phyloP scores from a whole-genome alignment of 345 rosid species.

The Reutealis trisperma region DNA sequence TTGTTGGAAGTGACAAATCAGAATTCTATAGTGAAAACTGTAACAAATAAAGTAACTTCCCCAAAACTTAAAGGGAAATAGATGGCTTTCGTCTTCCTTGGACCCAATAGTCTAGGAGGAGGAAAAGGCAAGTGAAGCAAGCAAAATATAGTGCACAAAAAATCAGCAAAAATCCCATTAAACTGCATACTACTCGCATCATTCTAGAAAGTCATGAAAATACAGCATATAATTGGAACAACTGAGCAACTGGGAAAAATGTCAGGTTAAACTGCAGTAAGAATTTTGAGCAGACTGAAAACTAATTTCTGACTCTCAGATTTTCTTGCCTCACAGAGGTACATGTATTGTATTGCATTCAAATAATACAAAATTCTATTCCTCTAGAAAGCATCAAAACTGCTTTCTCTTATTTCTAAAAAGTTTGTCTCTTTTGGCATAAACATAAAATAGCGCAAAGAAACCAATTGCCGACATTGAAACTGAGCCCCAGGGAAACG shows the following conservation, averaged over 20 bases:
- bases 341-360: constrained; percentile 32
- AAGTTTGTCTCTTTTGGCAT: constrained; percentile 60
- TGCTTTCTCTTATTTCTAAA: constrained; percentile 89
- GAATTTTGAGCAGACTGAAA: constrained; percentile 19
- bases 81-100: background rate
- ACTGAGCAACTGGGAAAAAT: constrained; percentile 2
- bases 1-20: background rate
- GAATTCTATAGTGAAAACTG: background rate
- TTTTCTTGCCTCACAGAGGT: constrained; percentile 18
- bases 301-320: constrained; percentile 13
- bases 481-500: constrained; percentile 79
- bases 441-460: constrained; percentile 58
- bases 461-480: constrained; percentile 55
- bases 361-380: constrained; percentile 37
- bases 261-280: constrained; percentile 8
- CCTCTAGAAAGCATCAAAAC: constrained; percentile 56
- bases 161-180: background rate
- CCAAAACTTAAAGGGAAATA: background rate
- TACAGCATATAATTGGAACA: constrained; percentile 13
- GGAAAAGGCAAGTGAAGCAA: background rate
- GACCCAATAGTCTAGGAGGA: background rate
- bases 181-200: constrained; percentile 2
- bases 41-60: background rate
- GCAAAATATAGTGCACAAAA: background rate
- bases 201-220: constrained; percentile 14